These are phyloP conservation scores for Abrus pulchellus DNA, from an alignment of 306 rosid genomes.

Conservation along the genomic window DNA sequence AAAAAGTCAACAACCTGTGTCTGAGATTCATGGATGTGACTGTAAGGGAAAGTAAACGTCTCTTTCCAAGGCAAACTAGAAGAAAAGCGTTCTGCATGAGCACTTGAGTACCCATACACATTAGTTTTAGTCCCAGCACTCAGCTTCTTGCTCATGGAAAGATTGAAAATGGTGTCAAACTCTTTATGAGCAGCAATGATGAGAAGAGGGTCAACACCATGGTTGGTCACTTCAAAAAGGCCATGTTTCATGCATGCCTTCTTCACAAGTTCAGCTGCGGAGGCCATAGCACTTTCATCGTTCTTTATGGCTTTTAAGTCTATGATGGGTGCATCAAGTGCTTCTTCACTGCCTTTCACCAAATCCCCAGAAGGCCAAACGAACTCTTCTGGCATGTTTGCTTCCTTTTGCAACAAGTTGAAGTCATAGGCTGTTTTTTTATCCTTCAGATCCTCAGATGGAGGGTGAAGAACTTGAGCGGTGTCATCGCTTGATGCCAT, in stretches of 20 bases:
- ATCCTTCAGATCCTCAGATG: too few species aligned
- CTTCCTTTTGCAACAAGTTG: too few species aligned
- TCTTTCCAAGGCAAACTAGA: slow-evolving; percentile 76
- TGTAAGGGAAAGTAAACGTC: slow-evolving; percentile 51
- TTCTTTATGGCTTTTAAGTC: too few species aligned
- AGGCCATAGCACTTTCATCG: too few species aligned
- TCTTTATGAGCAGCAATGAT: neutral
- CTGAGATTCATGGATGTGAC: neutral
- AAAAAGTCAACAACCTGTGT: slow-evolving; percentile 50
- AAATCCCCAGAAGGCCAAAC: too few species aligned
- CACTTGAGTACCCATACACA: slow-evolving; percentile 64
- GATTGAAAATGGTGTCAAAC: neutral
- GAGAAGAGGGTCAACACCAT: slow-evolving; percentile 6
- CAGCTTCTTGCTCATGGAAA: neutral
- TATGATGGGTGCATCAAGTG: too few species aligned
- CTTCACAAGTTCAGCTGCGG: neutral
- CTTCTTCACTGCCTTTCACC: too few species aligned
- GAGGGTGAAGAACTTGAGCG: too few species aligned
- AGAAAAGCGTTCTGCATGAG: slow-evolving; percentile 64
- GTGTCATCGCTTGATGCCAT: too few species aligned
- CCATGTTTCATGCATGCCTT: slow-evolving; percentile 18
- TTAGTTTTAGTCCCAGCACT: neutral
- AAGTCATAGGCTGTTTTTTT: too few species aligned
- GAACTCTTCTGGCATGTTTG: too few species aligned
- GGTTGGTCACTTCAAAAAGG: neutral